These are phyloP conservation scores for Claviceps paspali DNA, from an alignment of 2,329 filamentous ascomycete species.

Conservation along the genomic window DNA sequence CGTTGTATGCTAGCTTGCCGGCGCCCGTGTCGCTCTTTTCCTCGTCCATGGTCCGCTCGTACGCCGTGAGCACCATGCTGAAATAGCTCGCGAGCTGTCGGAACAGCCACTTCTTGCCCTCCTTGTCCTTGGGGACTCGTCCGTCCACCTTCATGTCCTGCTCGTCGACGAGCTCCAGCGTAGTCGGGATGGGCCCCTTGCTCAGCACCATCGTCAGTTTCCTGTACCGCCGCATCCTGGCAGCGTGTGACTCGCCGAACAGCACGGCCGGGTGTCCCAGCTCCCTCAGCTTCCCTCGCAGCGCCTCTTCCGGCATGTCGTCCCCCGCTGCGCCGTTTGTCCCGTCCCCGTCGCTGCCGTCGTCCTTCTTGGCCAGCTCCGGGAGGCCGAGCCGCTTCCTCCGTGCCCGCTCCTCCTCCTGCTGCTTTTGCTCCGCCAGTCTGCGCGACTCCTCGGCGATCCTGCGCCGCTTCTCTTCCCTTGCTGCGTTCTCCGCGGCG, in stretches of 20 bases:
- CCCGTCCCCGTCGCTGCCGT: constrained; percentile 23
- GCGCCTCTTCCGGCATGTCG: constrained; percentile 56
- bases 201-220: constrained; percentile 47
- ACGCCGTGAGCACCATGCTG: constrained; percentile 84
- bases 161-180: constrained; percentile 62
- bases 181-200: constrained; percentile 75
- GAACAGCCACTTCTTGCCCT: constrained; percentile 57
- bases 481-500: constrained; percentile 47
- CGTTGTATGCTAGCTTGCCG: constrained; percentile 66
- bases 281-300: constrained; percentile 51
- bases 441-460: constrained; percentile 67
- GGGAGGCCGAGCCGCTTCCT: constrained; percentile 69
- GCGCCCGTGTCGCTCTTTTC: constrained; percentile 50
- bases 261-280: constrained; percentile 58
- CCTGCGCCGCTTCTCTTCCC: constrained; percentile 68
- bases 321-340: constrained; percentile 30
- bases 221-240: constrained; percentile 55
- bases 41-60: constrained; percentile 63
- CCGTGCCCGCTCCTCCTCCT: constrained; percentile 54
- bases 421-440: constrained; percentile 56
- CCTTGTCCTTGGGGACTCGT: constrained; percentile 44
- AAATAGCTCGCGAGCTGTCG: constrained; percentile 90
- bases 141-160: constrained; percentile 73
- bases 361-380: constrained; percentile 39
- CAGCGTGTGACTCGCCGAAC: constrained; percentile 68